Base-by-base conservation (phyloP, 2,329 filamentous ascomycete genomes). In the Bipolaris zeicola region DNA sequence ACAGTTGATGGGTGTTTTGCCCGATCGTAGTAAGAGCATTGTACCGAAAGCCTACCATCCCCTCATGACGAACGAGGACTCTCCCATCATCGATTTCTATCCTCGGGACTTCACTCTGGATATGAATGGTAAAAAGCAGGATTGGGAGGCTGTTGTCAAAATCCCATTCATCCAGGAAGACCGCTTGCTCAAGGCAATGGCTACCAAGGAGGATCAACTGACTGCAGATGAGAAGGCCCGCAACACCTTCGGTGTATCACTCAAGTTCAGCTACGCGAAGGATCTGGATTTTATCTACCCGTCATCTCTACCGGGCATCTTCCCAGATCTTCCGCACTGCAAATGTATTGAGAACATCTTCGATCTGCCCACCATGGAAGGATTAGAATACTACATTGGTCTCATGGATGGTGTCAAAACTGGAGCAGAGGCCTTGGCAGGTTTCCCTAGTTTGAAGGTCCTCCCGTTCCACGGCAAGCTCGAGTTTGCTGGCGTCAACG, bases 41-140 rank as follows among this genome's bases (percentile, higher is more conserved):
- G 95, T 99, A 1, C 95, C 95, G 1, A 77, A 79, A 34, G 87
- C 92, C 3, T 98, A 96, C 76, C 91, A 95, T 77, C 87, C 91
- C 24, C 82, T 99, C 46, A 99, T 99, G 95, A 97, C 92, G 1
- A 90, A 90, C 52, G 83, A 89, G 1, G 85, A 90, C 14, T 98
- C 94, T 14, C 92, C 95, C 1, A 99, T 99, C 74, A 90, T 96
- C 70, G 95, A 99, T 73, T 99, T 99, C 75, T 99, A 99, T 70
- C 95, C 95, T 2, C 86, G 94, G 67, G 95, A 99, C 68, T 99
- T 99, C 70, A 92, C 96, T 64, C 83, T 99, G 38, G 96, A 99
- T 74, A 98, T 99, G 95, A 98, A 99, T 68, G 96, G 95, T 57
- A 99, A 99, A 81, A 99, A 96, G 80, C 96, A 96, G 90, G 96